Evolutionary conservation across 768 basidiomycete genomes (phyloP).

Genomic region (Coprinopsis strossmayeri): DNA sequence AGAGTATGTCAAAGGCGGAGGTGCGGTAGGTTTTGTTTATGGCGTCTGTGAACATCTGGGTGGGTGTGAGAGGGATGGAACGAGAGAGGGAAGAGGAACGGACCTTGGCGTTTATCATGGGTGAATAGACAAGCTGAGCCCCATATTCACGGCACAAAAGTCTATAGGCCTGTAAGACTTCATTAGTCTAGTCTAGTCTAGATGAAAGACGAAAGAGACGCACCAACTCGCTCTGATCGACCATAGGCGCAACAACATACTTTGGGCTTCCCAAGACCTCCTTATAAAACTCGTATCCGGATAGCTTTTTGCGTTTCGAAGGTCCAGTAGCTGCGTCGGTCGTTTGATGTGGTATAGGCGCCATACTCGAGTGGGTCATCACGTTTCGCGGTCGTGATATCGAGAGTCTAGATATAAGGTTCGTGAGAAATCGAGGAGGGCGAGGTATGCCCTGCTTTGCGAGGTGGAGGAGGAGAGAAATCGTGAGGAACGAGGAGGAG

Average conservation of each 20-base stretch:
- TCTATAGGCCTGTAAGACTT: constrained; percentile 71
- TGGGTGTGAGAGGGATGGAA: not conserved
- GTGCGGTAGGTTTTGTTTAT: constrained; percentile 50
- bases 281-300: constrained; percentile 80
- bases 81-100: not conserved
- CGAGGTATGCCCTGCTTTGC: too few relatives aligned
- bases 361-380: too few relatives aligned
- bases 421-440: too few relatives aligned
- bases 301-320: constrained; percentile 38
- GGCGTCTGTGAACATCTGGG: constrained; percentile 58
- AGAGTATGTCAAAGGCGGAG: constrained; percentile 58
- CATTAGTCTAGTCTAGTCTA: constrained; percentile 1
- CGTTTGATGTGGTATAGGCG: too few relatives aligned
- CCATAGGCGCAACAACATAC: constrained; percentile 95
- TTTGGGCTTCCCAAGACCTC: constrained; percentile 79
- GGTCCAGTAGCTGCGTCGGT: too few relatives aligned
- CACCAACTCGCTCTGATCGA: constrained; percentile 95
- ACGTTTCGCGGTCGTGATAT: too few relatives aligned
- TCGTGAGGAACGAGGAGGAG: too few relatives aligned
- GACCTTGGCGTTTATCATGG: constrained; percentile 96
- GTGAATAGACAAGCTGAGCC: constrained; percentile 88
- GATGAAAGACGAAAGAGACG: constrained; percentile 23
- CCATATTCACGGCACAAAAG: constrained; percentile 77
- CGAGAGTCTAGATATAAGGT: too few relatives aligned
- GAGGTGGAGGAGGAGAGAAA: too few relatives aligned